phyloP scores from a whole-genome alignment of 495 filamentous ascomycete genomes.

The Penicillium manginii region DNA sequence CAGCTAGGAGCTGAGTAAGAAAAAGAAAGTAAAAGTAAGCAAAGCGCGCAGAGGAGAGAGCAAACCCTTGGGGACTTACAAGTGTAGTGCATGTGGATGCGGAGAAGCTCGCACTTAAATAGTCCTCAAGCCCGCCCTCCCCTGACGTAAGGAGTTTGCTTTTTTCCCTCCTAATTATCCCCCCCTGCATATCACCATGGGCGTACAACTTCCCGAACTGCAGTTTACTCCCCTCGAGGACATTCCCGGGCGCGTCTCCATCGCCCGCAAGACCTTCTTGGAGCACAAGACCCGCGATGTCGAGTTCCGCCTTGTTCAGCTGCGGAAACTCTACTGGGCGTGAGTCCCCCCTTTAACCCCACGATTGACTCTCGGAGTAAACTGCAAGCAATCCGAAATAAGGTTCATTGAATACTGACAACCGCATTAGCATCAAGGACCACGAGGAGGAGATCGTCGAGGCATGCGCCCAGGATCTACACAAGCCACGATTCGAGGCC shows the following conservation, averaged over 20 bases:
- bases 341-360: conserved; percentile 32
- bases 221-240: conserved; percentile 67
- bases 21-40: background rate
- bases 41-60: background rate
- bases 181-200: conserved; percentile 15
- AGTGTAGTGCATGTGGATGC: conserved; percentile 34
- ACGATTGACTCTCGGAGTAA: background rate
- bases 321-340: conserved; percentile 94
- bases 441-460: conserved; percentile 68
- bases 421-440: conserved; percentile 63
- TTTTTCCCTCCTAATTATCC: conserved; percentile 9
- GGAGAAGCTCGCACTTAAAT: conserved; percentile 15
- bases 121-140: background rate
- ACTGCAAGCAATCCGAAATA: background rate
- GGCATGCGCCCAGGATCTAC: conserved; percentile 74
- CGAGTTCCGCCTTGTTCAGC: conserved; percentile 79
- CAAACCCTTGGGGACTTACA: no score
- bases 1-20: background rate
- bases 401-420: conserved; percentile 8
- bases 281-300: conserved; percentile 80
- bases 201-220: conserved; percentile 55
- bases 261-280: conserved; percentile 65
- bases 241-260: conserved; percentile 63
- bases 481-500: conserved; percentile 72
- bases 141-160: conserved; percentile 12